Evolutionary conservation across 179 eudicot species (phyloP), one percentile per base, ranked within the genome.

Genomic region (Actinidia chinensis): DNA sequence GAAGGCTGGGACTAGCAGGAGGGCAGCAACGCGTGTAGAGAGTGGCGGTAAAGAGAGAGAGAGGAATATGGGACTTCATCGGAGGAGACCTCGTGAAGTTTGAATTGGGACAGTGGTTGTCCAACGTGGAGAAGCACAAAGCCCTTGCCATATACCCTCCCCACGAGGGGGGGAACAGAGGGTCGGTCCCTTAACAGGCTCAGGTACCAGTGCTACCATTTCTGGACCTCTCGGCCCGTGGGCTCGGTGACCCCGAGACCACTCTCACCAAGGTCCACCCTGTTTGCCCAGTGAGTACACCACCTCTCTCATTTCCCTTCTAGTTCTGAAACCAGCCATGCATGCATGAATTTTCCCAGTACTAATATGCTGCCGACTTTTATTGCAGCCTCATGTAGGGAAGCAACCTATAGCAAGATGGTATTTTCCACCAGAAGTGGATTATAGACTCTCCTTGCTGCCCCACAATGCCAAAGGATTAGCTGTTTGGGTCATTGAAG

Each of bases 341-440:
- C 50, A n/a, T 36, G 43, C 55, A 69, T 11, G n/a, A n/a, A 22
- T 8, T 6, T 22, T 20, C 61, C 60, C 61, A 28, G 22, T 71
- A 28, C 13, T 71, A 59, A 23, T 28, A 71, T 9, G 6, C 61
- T 6, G 59, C 33, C 46, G 23, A 52, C 22, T 15, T 58, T 3
- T 14, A 58, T 76, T 79, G 82, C 84, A 93, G 97, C 80, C 98
- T 84, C 98, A 95, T 77, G 74, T 95, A 33, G 97, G 98, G 81
- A 95, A 91, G 89, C 97, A 95, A 64, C 98, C 98, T 1, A 93
- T 95, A 81, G 97, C 97, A 17, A 88, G 97, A 80, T 95, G 98
- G 97, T 90, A 92, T 87, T 95, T 89, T 79, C 98, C 98, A 18
- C 97, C 97, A 33, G 97, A 95, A 83, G 91, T 95, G 66, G 98